Percentiles rank a stretch among this genome's conserved stretches.
Evolutionary conservation across 768 basidiomycete genomes (phyloP).

Genomic region (Termitomyces sp.): DNA sequence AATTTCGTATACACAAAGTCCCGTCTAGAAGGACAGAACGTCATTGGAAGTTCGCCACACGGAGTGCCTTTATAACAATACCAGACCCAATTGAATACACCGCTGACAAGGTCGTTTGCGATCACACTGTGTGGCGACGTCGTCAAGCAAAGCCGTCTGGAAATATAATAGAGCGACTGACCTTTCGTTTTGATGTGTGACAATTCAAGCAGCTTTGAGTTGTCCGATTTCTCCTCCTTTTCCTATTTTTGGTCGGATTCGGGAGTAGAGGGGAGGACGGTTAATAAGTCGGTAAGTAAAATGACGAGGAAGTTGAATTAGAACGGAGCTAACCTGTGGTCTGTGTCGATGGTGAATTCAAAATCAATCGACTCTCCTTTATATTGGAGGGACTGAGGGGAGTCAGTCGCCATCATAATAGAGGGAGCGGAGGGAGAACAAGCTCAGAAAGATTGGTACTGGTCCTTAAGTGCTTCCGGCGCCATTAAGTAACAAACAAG

Average conservation of each 20-base stretch:
- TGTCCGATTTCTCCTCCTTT: constrained; percentile 86
- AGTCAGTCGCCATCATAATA: constrained; percentile 55
- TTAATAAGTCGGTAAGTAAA: constrained; percentile 48
- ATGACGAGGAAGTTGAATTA: constrained; percentile 14
- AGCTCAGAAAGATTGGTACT: constrained; percentile 42
- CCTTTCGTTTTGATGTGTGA: constrained; percentile 93
- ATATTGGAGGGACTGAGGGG: constrained; percentile 57
- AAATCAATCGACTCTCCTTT: constrained; percentile 79
- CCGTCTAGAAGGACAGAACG: constrained; percentile 51
- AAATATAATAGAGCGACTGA: constrained; percentile 27
- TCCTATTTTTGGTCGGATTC: constrained; percentile 54
- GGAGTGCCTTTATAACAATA: constrained; percentile 26
- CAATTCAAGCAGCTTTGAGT: constrained; percentile 88
- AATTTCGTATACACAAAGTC: constrained; percentile 92
- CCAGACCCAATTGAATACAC: constrained; percentile 86
- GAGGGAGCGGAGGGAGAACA: constrained; percentile 41
- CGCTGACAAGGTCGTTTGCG: constrained; percentile 87
- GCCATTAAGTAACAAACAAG: constrained; percentile 57
- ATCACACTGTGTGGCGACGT: constrained; percentile 62
- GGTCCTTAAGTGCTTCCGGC: constrained; percentile 53
- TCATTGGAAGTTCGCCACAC: constrained; percentile 4
- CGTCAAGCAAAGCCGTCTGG: constrained; percentile 6
- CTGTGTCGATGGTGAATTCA: constrained; percentile 67
- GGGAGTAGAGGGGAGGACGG: constrained; percentile 44
- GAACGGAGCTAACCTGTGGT: constrained; percentile 49